Percentiles rank a stretch among this genome's conserved stretches.
These are phyloP conservation scores for Vitis vinifera DNA, from an alignment of 164 flowering plant species.

Conservation along the genomic window DNA sequence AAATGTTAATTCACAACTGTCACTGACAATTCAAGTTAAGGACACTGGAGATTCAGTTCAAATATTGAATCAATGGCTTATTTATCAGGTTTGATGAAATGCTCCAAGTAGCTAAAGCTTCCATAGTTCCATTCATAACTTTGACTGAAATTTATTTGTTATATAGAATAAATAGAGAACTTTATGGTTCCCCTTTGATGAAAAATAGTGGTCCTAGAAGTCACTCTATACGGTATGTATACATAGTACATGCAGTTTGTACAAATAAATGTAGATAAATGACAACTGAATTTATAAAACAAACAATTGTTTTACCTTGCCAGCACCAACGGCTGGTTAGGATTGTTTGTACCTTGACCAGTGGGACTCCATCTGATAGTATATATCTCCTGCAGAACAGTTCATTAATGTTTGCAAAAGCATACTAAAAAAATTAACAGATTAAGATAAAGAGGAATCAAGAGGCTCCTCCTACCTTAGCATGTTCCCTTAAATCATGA, in stretches of 20 bases:
- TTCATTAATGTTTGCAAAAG: not conserved
- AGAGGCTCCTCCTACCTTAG: slow-evolving; percentile 49
- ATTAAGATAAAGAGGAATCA: not conserved
- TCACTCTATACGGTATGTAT: not conserved
- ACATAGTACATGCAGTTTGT: not conserved
- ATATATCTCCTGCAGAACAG: slow-evolving; percentile 77
- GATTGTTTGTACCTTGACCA: slow-evolving; percentile 87
- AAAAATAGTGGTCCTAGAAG: not conserved
- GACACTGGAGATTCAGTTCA: no score
- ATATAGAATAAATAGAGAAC: not conserved
- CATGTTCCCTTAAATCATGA: slow-evolving; percentile 83
- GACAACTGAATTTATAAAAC: not conserved
- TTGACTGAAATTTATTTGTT: no score
- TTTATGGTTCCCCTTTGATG: not conserved
- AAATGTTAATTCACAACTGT: no score
- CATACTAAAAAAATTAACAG: not conserved
- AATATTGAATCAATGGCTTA: no score
- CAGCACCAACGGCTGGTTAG: slow-evolving; percentile 74
- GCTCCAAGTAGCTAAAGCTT: no score
- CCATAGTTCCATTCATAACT: no score
- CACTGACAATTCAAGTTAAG: no score
- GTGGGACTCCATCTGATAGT: slow-evolving; percentile 98
- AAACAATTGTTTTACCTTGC: slow-evolving; percentile 62
- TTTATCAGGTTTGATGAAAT: no score
- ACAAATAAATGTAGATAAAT: not conserved